Base-by-base conservation (phyloP, 495 filamentous ascomycete species). In the Gamarada debralockiae region DNA sequence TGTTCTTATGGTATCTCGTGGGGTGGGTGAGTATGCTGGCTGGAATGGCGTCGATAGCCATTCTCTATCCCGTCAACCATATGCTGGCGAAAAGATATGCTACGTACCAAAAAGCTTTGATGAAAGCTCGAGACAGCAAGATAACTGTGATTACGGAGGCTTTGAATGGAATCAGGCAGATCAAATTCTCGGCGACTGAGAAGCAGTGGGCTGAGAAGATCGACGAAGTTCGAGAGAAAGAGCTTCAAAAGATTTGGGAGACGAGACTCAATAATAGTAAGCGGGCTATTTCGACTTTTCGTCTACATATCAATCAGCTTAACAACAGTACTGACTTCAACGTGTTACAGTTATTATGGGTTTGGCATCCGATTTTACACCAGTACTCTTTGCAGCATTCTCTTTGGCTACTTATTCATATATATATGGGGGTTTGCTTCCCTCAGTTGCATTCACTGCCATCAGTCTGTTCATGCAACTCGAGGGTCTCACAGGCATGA, bases 111-210 rank as follows among this genome's bases (percentile, higher is more conserved):
- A 53, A 53, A n/a, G 17, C 56, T 21, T 48, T 70, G 25, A 70
- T 68, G 66, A 48, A 48, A 48, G 48, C 37, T 5, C 48, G 65
- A 27, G 67, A 70, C 45, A 47, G 48, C 36, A 63, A 61, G 31
- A 57, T 54, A n/a, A 42, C 15, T 15, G 45, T 57, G 0, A 23
- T 69, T 7, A 56, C 56, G 4, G 68, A 70, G 37, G 57, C 62
- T 4, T 33, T 70, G 22, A 53, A 61, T 23, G 65, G 61, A 22
- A 62, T 70, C 12, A 53, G 65, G 3, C 67, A 70, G 31, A 67
- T 70, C 56, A 70, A 70, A 39, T 67, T 67, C 22, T 61, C 65
- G 20, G 62, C 63, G 1, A 44, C 50, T 12, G 67, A 70, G 39
- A 23, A 15, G 18, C 47, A 64, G 24, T 70, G 67, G 66, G 23